These are phyloP conservation scores for Eremothecium coryli DNA, from an alignment of 1,139 yeast genomes.

Conservation along the genomic window DNA sequence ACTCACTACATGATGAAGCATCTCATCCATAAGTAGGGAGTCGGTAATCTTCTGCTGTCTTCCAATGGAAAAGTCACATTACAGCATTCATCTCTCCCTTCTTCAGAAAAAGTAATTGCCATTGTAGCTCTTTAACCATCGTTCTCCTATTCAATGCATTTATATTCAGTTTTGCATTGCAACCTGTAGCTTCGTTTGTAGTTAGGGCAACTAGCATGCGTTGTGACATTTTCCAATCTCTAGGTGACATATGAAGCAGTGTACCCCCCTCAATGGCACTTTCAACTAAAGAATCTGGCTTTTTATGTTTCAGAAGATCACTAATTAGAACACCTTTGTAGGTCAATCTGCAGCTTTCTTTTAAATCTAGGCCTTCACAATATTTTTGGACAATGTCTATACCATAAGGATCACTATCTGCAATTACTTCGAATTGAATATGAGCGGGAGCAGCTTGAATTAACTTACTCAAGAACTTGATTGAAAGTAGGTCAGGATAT, in stretches of 20 bases:
- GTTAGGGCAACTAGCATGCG: slow-evolving; percentile 5
- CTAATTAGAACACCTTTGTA: not conserved
- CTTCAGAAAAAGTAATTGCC: slow-evolving; percentile 28
- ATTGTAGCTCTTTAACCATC: slow-evolving; percentile 23
- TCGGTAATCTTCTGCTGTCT: too few relatives aligned
- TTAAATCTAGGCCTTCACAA: not conserved
- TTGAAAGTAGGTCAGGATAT: slow-evolving; percentile 30
- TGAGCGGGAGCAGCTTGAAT: slow-evolving; percentile 7
- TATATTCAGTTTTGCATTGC: not conserved
- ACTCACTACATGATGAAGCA: too few relatives aligned
- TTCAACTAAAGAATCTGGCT: not conserved
- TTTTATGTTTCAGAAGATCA: not conserved
- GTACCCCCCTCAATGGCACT: not conserved
- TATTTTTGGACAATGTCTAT: slow-evolving; percentile 29
- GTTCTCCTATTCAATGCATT: slow-evolving; percentile 2
- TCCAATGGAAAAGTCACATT: too few relatives aligned
- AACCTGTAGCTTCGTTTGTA: not conserved
- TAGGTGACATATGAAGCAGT: slow-evolving; percentile 1
- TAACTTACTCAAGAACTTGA: slow-evolving; percentile 20
- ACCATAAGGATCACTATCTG: slow-evolving; percentile 34
- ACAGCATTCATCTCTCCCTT: slow-evolving; percentile 32
- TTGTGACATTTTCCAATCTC: slow-evolving; percentile 8
- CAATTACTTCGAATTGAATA: slow-evolving; percentile 16
- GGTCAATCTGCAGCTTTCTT: slow-evolving; percentile 7
- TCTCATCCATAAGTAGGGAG: too few relatives aligned